Base-by-base conservation (phyloP, 192 early-diverging fungal species). In the Borealophlyctis nickersoniae region DNA sequence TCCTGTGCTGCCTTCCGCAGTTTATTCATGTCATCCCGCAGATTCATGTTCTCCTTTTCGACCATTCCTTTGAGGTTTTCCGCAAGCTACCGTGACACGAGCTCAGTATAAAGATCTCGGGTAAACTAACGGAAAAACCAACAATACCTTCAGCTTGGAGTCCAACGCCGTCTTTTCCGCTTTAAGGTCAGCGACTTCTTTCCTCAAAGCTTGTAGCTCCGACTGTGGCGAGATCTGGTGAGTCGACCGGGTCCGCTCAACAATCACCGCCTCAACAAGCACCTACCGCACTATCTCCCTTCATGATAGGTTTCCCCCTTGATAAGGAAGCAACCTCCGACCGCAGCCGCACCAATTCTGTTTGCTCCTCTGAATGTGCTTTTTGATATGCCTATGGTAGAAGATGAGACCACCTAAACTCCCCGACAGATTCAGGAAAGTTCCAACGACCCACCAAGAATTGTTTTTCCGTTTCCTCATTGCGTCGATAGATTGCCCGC, bases 401-500 rank as follows among this genome's bases (percentile, higher is more conserved):
- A 11, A 65, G 52, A 30, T 0, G 34, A 1, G 49, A 33, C 48
- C 13, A 19, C 2, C 26, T 4, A 56, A 19, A 36, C 26, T n/a
- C 16, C 0, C 11, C 52, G n/a, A 54, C 0, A 0, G 35, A 0
- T 35, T n/a, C 56, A 34, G 0, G 51, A 62, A n/a, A 19, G 19
- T 45, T 45, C 7, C 19, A 45, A 45, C 39, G 19, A 45, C 7
- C 19, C 53, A 77, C 76, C 66, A 76, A 58, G 36, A 82, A 77
- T 13, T 70, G 63, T 24, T 59, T 63, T 56, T 82, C 75, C 3
- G 77, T 78, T 57, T 82, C 76, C 29, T 78, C 78, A 39, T 72
- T 73, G 22, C 73, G 35, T 31, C 67, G 45, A 27, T 73, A 67
- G 35, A 78, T 72, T n/a, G 69, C 74, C 63, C 77, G 70, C n/a